A percentile compares a stretch with the other conserved stretches of the same genome.
Evolutionary conservation across 306 rosid genomes (phyloP).

Genomic region (Mimosa pudica): DNA sequence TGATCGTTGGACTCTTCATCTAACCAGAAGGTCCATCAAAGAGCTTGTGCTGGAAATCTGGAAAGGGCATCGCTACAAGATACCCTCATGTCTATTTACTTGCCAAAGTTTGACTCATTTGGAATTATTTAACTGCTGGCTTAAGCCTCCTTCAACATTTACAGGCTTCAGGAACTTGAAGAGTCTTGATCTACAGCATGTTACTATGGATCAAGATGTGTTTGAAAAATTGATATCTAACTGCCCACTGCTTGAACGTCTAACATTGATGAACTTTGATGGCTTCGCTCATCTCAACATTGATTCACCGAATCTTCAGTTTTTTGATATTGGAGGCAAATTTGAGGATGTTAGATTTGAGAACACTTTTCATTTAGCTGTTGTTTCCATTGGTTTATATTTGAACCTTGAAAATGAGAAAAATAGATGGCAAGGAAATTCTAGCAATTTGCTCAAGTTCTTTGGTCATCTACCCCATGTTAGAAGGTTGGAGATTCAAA

Average conservation of each 20-base stretch:
- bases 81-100: conserved; percentile 53
- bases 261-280: conserved; percentile 62
- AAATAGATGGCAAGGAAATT: conserved; percentile 35
- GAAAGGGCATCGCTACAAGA: conserved; percentile 59
- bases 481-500: conserved; percentile 57
- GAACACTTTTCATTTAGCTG: conserved; percentile 51
- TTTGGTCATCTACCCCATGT: conserved; percentile 50
- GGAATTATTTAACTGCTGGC: conserved; percentile 58
- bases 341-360: conserved; percentile 55
- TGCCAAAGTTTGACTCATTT: conserved; percentile 54
- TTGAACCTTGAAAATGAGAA: conserved; percentile 34
- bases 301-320: conserved; percentile 57
- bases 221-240: conserved; percentile 51
- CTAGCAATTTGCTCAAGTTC: conserved; percentile 53
- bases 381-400: conserved; percentile 56
- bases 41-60: conserved; percentile 65
- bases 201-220: conserved; percentile 59
- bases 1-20: conserved; percentile 57
- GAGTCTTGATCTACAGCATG: conserved; percentile 71
- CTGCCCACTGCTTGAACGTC: conserved; percentile 59
- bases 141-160: conserved; percentile 60
- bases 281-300: conserved; percentile 57
- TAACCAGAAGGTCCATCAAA: conserved; percentile 49
- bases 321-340: conserved; percentile 59
- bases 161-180: conserved; percentile 57